Conservation (phyloP, 1,139 yeast species). For the Arxiozyma bovina region DNA sequence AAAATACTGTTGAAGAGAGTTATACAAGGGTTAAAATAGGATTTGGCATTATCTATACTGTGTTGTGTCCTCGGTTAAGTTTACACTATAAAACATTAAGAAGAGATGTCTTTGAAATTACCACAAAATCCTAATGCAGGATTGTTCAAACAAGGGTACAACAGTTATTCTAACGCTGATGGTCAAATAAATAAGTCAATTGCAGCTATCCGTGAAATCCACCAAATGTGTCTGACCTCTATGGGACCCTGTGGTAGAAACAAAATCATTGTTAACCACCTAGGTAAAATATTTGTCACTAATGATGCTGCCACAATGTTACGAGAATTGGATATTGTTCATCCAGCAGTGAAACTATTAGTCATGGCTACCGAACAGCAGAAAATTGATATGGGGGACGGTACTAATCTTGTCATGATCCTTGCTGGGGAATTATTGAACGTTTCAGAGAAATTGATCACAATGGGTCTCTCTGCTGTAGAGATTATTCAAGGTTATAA, state of each 20-base stretch:
- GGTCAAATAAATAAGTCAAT: conserved; percentile 91
- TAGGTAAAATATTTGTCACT: conserved; percentile 81
- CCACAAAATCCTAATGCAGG: conserved; percentile 94
- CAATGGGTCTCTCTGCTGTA: conserved; percentile 81
- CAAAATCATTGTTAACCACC: conserved; percentile 80
- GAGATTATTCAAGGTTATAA: conserved; percentile 87
- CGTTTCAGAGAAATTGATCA: conserved; percentile 71
- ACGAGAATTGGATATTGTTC: conserved; percentile 86
- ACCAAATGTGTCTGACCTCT: conserved; percentile 84
- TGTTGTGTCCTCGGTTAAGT: too few species aligned
- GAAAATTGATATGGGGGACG: conserved; percentile 82
- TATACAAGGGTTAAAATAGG: too few species aligned
- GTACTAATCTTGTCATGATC: conserved; percentile 60
- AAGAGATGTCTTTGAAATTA: conserved; percentile 70
- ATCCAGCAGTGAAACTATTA: conserved; percentile 91
- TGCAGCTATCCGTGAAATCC: conserved; percentile 88
- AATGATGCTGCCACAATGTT: conserved; percentile 97
- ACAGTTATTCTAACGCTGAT: conserved; percentile 77
- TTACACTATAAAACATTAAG: too few species aligned
- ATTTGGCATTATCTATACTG: too few species aligned
- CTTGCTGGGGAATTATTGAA: conserved; percentile 88
- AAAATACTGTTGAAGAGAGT: too few species aligned
- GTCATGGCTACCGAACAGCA: conserved; percentile 97
- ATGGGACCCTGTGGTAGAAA: conserved; percentile 98
- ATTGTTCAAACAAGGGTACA: conserved; percentile 93